Evolutionary conservation across 345 rosid species (phyloP).

Genomic region (Aquilaria malaccensis): DNA sequence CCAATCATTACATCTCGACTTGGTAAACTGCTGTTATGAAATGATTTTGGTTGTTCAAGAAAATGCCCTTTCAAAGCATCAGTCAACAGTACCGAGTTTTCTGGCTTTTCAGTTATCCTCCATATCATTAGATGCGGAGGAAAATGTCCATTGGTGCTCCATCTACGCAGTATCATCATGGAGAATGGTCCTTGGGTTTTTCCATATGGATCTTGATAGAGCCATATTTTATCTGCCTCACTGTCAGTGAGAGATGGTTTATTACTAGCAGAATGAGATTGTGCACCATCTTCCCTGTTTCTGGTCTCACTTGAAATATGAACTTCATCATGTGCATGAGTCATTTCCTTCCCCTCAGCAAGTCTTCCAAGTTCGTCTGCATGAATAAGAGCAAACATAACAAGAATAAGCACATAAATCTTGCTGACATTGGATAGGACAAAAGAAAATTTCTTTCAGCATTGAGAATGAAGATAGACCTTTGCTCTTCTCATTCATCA

Average conservation of each 20-base stretch:
- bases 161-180: conserved; percentile 59
- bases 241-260: conserved; percentile 32
- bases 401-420: no score
- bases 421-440: no score
- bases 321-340: conserved; percentile 23
- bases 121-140: conserved; percentile 73
- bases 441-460: no score
- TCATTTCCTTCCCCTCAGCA: conserved; percentile 18
- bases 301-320: conserved; percentile 27
- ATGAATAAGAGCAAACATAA: no score
- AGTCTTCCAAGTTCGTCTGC: no score
- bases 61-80: conserved; percentile 55
- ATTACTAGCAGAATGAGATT: conserved; percentile 28
- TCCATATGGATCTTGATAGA: conserved; percentile 75
- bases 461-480: conserved; percentile 20
- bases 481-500: conserved; percentile 35
- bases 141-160: conserved; percentile 66
- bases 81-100: conserved; percentile 60
- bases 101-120: conserved; percentile 54
- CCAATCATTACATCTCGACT: conserved; percentile 14
- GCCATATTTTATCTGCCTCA: conserved; percentile 64
- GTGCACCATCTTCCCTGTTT: conserved; percentile 26
- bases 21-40: conserved; percentile 10
- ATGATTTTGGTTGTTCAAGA: conserved; percentile 22
- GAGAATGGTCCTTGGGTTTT: conserved; percentile 87